Evolutionary conservation across 805 yeast species (phyloP).

Genomic region (Yarrowia porcina): DNA sequence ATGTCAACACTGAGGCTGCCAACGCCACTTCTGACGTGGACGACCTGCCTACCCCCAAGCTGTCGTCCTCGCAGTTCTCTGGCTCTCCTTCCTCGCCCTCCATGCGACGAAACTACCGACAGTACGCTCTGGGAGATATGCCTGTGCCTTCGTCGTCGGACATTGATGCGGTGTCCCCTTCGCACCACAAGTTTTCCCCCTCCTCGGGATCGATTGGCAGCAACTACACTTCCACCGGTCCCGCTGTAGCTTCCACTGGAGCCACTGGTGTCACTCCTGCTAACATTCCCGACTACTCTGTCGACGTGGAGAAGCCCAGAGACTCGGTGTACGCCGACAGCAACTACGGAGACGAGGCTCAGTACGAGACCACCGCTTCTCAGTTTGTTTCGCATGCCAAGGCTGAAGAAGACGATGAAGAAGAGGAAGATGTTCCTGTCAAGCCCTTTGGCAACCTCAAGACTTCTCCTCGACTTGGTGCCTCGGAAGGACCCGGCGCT

Average conservation of each 20-base stretch:
- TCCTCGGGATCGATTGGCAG: conserved; percentile 2
- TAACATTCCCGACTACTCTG: conserved; percentile 12
- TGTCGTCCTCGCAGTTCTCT: conserved; percentile 5
- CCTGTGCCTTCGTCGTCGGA: conserved; percentile 11
- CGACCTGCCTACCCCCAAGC: conserved; percentile 14
- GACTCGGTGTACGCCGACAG: conserved; percentile 10
- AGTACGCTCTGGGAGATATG: conserved; percentile 20
- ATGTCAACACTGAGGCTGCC: conserved; percentile 12
- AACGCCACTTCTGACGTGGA: not conserved
- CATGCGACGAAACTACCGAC: conserved; percentile 16
- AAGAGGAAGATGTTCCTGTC: conserved; percentile 18
- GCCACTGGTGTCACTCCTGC: not conserved
- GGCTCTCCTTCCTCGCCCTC: conserved; percentile 14
- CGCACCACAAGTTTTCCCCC: conserved; percentile 12
- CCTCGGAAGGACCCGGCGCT: not conserved
- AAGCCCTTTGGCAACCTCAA: conserved; percentile 8
- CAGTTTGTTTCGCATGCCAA: not conserved
- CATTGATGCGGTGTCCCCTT: conserved; percentile 8
- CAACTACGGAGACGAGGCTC: not conserved
- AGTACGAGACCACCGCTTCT: not conserved
- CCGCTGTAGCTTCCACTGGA: not conserved
- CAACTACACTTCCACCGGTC: conserved; percentile 3
- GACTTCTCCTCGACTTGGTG: not conserved
- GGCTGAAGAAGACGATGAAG: not conserved
- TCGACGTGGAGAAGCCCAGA: conserved; percentile 15